Conservation (phyloP, 257 asterid genomes). For the Jacaranda copaia region DNA sequence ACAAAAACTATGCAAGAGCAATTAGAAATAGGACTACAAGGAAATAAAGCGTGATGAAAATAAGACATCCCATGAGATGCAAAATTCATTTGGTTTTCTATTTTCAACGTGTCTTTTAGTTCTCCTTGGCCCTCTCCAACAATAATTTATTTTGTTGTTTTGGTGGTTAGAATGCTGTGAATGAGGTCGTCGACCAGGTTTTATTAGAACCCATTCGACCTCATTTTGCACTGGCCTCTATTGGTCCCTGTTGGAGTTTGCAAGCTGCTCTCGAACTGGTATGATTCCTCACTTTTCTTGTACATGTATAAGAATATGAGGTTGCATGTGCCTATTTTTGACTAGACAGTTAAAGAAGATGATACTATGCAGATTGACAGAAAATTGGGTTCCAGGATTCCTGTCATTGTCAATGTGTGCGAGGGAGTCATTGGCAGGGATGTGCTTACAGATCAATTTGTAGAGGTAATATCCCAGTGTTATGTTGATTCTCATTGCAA, state of each 20-base stretch:
- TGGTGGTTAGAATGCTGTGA: constrained; percentile 66
- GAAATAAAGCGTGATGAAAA: background rate
- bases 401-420: constrained; percentile 56
- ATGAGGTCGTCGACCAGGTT: constrained; percentile 76
- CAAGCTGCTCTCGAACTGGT: constrained; percentile 60
- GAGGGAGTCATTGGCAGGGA: constrained; percentile 77
- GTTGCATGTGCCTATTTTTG: constrained; percentile 16
- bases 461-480: constrained; percentile 56
- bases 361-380: constrained; percentile 56
- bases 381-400: constrained; percentile 62
- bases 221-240: constrained; percentile 75
- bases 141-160: constrained; percentile 26
- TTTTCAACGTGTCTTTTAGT: constrained; percentile 13
- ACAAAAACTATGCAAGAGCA: background rate
- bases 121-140: constrained; percentile 26
- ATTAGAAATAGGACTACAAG: background rate
- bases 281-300: constrained; percentile 21
- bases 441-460: constrained; percentile 55
- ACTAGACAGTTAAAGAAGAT: constrained; percentile 32
- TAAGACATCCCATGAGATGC: background rate
- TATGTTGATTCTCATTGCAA: background rate
- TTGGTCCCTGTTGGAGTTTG: constrained; percentile 58
- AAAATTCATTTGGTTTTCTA: background rate
- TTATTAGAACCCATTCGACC: constrained; percentile 76
- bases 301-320: background rate